Conservation (phyloP, 495 filamentous ascomycete species). For the Gamarada debralockiae region DNA sequence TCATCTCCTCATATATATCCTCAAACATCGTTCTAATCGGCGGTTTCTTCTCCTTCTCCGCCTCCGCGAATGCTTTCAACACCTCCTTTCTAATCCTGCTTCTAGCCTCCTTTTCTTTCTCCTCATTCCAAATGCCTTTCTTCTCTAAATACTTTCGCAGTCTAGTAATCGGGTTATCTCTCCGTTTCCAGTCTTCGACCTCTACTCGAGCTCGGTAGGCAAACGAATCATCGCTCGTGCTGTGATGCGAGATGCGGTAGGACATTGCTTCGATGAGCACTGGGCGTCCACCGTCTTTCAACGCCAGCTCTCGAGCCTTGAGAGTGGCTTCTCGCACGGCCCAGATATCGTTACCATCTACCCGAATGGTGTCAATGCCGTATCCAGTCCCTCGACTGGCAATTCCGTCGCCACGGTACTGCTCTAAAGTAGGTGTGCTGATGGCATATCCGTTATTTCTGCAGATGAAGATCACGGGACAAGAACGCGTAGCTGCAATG, state of each 20-base stretch:
- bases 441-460: conserved; percentile 98
- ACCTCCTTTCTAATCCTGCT: conserved; percentile 66
- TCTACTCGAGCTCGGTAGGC: conserved; percentile 92
- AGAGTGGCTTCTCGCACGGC: conserved; percentile 84
- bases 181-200: conserved; percentile 95
- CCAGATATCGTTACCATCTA: conserved; percentile 97
- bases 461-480: conserved; percentile 91
- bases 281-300: conserved; percentile 57
- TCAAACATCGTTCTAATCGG: conserved; percentile 73
- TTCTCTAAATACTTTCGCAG: conserved; percentile 90
- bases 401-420: conserved; percentile 96
- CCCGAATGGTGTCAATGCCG: conserved; percentile 93
- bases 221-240: conserved; percentile 95
- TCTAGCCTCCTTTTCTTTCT: conserved; percentile 70
- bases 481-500: conserved; percentile 89
- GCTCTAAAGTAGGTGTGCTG: conserved; percentile 88
- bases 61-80: conserved; percentile 77
- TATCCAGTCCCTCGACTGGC: conserved; percentile 93
- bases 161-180: conserved; percentile 91
- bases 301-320: conserved; percentile 61
- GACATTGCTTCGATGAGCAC: conserved; percentile 96
- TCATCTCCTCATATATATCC: conserved; percentile 85
- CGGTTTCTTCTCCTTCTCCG: conserved; percentile 88
- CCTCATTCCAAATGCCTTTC: conserved; percentile 77
- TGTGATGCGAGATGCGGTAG: conserved; percentile 95